Evolutionary conservation across 2,329 filamentous ascomycete species (phyloP), one percentile per base, ranked within the genome.

Genomic region (Pseudogymnoascus sp.): DNA sequence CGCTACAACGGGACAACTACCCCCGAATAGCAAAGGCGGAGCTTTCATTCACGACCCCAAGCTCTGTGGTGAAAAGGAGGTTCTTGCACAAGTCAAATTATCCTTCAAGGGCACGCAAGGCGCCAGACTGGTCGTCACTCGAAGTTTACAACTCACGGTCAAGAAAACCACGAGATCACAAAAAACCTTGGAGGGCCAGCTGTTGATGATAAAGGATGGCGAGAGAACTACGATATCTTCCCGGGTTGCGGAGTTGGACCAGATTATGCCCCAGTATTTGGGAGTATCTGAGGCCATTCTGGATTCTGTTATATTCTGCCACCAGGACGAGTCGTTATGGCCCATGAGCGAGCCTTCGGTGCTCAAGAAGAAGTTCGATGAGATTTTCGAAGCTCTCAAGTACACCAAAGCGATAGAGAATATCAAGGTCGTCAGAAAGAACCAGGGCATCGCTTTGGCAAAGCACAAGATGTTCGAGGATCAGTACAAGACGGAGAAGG

Each of bases 1-100:
- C 86, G 93, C 91, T 61, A 97, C 96, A 16, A 97, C 93, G 6
- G 96, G 95, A 63, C 90, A 96, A 71, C 84, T 96, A 59, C 95
- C 95, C 1, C 91, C 95, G 34, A 96, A 97, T 79, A 93, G 88
- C 73, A 89, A 88, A 69, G 89, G 89, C 28, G 93, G 92, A 34
- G 93, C 93, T 60, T 99, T 97, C 74, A 91, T 99, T 67, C 93
- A 99, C 74, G 95, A 99, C 71, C 95, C 95, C n/a, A 95, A 95
- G 83, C 82, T 96, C 59, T 86, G 84, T 67, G 90, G 89, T 63
- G 92, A 96, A 73, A 93, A 91, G 69, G 91, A 96, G 70, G 89
- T 97, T 42, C 78, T 93, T 72, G 95, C 92, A 16, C 91, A 96
- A 75, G 91, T 99, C 72, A 96, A 95, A 76, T 83, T 99, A 18